phyloP scores from a whole-genome alignment of 169 alveolate species.

The Eimeria acervulina region DNA sequence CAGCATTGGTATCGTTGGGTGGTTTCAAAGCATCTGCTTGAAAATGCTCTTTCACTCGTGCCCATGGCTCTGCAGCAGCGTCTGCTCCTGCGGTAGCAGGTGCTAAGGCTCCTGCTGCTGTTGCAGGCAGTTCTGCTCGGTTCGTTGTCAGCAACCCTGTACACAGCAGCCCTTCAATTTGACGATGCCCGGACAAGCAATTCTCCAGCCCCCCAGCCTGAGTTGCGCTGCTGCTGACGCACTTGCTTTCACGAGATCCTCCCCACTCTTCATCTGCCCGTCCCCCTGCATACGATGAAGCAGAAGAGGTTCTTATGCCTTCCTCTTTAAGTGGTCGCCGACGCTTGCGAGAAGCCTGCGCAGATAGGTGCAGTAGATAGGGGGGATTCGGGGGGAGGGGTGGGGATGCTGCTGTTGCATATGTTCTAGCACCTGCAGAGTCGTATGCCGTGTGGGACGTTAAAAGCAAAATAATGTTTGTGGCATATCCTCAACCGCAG shows the following conservation, averaged over 20 bases:
- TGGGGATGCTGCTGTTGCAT: not conserved
- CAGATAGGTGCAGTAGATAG: not conserved
- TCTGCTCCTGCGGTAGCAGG: slow-evolving; percentile 11
- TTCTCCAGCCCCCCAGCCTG: not conserved
- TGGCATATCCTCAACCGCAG: not conserved
- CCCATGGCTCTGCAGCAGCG: not conserved
- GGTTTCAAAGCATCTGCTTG: not conserved
- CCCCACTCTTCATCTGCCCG: not conserved
- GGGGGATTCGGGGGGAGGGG: too few relatives aligned
- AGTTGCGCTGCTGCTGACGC: not conserved
- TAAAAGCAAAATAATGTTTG: not conserved
- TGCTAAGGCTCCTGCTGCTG: not conserved
- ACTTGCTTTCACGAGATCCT: not conserved
- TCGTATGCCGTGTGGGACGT: not conserved
- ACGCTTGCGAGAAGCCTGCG: slow-evolving; percentile 30
- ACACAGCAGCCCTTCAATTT: not conserved
- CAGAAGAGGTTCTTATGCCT: not conserved
- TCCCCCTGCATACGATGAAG: not conserved
- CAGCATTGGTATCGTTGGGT: not conserved
- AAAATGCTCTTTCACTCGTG: not conserved
- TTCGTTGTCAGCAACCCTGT: not conserved
- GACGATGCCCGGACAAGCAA: not conserved
- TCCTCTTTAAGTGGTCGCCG: slow-evolving; percentile 21
- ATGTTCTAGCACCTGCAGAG: not conserved
- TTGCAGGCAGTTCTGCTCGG: not conserved